phyloP scores from a whole-genome alignment of 805 yeast genomes.

The Candida suzukii region DNA sequence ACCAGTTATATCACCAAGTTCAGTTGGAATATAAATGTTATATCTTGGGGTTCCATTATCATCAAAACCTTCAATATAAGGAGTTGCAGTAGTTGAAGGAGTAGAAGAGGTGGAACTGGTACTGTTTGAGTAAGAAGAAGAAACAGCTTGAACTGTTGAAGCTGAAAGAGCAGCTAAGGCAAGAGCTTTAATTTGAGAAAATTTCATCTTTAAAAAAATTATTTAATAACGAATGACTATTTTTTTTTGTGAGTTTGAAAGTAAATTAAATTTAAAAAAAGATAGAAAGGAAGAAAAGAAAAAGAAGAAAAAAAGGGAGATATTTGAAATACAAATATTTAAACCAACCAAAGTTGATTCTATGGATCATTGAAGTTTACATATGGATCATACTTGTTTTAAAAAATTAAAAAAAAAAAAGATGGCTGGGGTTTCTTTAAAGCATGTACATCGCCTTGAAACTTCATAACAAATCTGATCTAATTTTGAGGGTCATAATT shows the following conservation, averaged over 20 bases:
- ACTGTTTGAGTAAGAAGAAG: constrained; percentile 5
- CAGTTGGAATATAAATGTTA: constrained; percentile 13
- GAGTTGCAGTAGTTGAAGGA: constrained; percentile 4
- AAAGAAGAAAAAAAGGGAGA: background rate
- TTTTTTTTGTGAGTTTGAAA: no score
- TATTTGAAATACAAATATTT: no score
- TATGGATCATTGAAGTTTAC: no score
- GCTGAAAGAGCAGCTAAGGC: background rate
- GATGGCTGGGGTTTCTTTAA: background rate
- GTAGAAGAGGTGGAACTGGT: constrained; percentile 6
- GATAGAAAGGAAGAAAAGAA: no score
- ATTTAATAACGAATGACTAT: background rate
- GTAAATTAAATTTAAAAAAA: no score
- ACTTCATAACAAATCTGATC: no score
- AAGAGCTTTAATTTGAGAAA: background rate
- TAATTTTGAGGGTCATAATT: no score
- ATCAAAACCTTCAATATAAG: constrained; percentile 12
- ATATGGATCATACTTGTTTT: background rate
- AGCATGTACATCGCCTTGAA: background rate
- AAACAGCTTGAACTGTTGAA: background rate
- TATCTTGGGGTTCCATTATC: constrained; percentile 12
- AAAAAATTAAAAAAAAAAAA: background rate
- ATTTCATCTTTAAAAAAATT: background rate
- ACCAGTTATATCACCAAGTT: constrained; percentile 12
- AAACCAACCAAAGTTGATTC: no score